phyloP scores from a whole-genome alignment of 331 rosid species.

The Prunus yedoensis region DNA sequence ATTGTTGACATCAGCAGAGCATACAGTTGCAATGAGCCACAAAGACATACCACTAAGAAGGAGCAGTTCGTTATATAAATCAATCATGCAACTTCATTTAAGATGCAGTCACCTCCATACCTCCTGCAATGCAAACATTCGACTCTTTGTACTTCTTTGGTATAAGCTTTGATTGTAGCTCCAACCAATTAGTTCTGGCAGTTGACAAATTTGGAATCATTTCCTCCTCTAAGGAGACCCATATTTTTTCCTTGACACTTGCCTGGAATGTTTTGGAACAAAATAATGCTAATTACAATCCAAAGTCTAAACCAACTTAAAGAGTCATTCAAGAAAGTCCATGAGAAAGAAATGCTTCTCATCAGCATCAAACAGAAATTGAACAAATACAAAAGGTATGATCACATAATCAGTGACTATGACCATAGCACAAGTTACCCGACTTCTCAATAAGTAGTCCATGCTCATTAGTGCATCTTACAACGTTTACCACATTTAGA shows the following conservation, averaged over 20 bases:
- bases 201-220: conserved; percentile 67
- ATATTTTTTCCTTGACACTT: conserved; percentile 62
- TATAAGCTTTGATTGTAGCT: conserved; percentile 74
- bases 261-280: conserved; percentile 53
- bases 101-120: conserved; percentile 45
- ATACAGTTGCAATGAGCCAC: neutral
- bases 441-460: neutral
- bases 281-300: conserved; percentile 29
- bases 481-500: neutral
- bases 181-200: conserved; percentile 86
- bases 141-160: conserved; percentile 55
- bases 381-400: neutral
- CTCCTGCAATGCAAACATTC: conserved; percentile 84
- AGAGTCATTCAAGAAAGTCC: neutral
- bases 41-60: neutral
- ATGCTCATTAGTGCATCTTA: neutral
- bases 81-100: conserved; percentile 11
- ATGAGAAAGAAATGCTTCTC: neutral
- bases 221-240: conserved; percentile 96
- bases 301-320: conserved; percentile 10
- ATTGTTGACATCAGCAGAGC: neutral
- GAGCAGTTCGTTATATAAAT: neutral
- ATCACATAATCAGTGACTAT: neutral
- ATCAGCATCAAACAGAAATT: neutral
- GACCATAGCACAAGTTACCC: neutral